phyloP scores from a whole-genome alignment of 805 yeast species.

The Lipomyces spencermartinsiae region DNA sequence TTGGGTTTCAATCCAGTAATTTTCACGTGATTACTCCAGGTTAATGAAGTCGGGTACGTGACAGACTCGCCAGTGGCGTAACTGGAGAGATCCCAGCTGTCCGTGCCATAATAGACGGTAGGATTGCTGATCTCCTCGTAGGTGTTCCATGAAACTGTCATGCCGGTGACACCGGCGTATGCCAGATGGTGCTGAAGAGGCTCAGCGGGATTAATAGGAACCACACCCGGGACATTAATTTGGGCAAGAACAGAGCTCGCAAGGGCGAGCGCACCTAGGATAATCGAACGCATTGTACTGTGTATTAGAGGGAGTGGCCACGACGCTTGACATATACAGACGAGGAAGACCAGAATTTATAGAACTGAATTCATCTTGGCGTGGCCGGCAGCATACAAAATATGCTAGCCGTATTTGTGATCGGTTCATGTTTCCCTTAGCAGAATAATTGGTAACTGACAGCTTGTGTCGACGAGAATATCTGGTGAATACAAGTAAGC shows the following conservation, averaged over 20 bases:
- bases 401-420: not conserved
- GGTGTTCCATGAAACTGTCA: slow-evolving; percentile 42
- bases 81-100: slow-evolving; percentile 14
- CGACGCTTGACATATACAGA: not conserved
- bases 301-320: not conserved
- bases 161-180: slow-evolving; percentile 30
- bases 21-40: slow-evolving; percentile 41
- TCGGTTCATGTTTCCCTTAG: not conserved
- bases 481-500: not conserved
- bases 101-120: slow-evolving; percentile 39
- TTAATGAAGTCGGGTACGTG: slow-evolving; percentile 39
- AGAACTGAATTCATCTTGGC: not conserved
- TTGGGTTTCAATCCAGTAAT: slow-evolving; percentile 36
- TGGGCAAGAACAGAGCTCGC: slow-evolving; percentile 1
- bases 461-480: not conserved
- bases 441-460: not conserved
- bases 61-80: slow-evolving; percentile 21
- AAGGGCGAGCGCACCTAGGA: not conserved
- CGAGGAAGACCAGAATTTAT: not conserved
- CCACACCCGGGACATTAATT: slow-evolving; percentile 15
- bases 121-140: slow-evolving; percentile 31
- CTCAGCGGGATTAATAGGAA: slow-evolving; percentile 10
- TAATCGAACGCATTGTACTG: not conserved
- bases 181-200: slow-evolving; percentile 35
- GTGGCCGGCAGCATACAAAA: not conserved